phyloP scores from a whole-genome alignment of 1,284 basidiomycete species.

The Tylopilus orsonianus region DNA sequence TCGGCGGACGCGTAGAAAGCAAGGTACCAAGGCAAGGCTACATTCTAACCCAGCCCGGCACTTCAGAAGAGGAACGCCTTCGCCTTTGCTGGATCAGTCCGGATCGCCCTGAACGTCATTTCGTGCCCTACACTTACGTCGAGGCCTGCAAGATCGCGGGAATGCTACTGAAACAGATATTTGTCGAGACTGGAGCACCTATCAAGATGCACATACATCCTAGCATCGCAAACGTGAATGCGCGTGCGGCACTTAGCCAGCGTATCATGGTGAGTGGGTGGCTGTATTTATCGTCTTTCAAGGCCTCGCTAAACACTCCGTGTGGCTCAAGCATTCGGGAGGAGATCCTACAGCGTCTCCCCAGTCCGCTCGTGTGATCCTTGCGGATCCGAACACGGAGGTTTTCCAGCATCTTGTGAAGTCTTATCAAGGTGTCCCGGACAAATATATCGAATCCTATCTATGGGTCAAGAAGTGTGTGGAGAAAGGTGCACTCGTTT shows the following conservation, averaged over 20 bases:
- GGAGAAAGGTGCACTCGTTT: conserved; percentile 59
- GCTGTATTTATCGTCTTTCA: background rate
- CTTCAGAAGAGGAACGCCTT: conserved; percentile 68
- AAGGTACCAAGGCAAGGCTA: conserved; percentile 76
- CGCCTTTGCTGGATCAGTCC: conserved; percentile 62
- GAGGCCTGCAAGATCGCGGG: conserved; percentile 75
- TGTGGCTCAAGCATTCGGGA: conserved; percentile 61
- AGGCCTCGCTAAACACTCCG: background rate
- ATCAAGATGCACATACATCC: conserved; percentile 75
- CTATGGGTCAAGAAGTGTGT: conserved; percentile 80
- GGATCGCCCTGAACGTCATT: conserved; percentile 69
- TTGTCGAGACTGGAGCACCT: conserved; percentile 57
- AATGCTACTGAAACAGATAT: conserved; percentile 70
- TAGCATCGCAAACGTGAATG: conserved; percentile 73
- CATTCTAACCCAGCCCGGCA: conserved; percentile 65
- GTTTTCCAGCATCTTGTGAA: conserved; percentile 70
- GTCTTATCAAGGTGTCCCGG: conserved; percentile 59
- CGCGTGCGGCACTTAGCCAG: conserved; percentile 57
- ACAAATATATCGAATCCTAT: conserved; percentile 75
- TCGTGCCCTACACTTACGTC: conserved; percentile 76
- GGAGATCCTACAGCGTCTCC: conserved; percentile 67
- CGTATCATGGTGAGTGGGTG: conserved; percentile 61
- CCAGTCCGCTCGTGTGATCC: conserved; percentile 67
- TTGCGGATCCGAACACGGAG: conserved; percentile 74
- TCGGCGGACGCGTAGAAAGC: conserved; percentile 71